Evolutionary conservation across 2,329 filamentous ascomycete species (phyloP).

Genomic region (Talaromyces piceae): DNA sequence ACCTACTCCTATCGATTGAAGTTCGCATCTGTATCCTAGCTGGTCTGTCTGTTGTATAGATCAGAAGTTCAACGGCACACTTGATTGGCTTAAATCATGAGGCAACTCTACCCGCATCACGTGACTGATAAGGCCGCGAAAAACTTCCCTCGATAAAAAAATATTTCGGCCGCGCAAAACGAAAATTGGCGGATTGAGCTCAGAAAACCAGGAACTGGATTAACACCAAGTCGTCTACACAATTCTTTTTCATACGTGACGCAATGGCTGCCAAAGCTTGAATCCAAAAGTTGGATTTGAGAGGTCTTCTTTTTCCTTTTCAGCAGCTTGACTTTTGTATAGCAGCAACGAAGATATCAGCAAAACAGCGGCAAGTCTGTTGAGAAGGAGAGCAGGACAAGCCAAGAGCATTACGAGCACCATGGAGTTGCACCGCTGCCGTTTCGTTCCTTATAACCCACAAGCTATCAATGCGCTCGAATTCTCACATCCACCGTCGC

Average conservation of each 20-base stretch:
- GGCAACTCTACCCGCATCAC: conserved; percentile 16
- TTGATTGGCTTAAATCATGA: not conserved
- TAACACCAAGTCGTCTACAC: not conserved
- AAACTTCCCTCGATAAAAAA: conserved; percentile 16
- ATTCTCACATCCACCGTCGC: conserved; percentile 68
- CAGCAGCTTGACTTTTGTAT: not conserved
- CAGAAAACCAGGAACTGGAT: not conserved
- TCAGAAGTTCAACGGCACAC: not conserved
- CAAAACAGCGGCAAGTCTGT: too few species aligned
- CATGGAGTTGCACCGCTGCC: conserved; percentile 96
- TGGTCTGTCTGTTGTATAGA: not conserved
- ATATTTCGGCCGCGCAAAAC: conserved; percentile 22
- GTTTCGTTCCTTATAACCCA: conserved; percentile 87
- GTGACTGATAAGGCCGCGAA: conserved; percentile 16
- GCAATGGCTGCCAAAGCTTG: conserved; percentile 10
- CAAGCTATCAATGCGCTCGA: conserved; percentile 90
- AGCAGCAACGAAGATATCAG: not conserved
- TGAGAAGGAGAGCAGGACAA: not conserved
- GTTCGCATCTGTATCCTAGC: too few species aligned
- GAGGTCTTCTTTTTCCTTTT: conserved; percentile 1
- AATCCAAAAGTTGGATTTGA: conserved; percentile 1
- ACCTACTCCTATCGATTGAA: too few species aligned
- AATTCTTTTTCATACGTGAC: not conserved
- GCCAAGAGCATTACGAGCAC: not conserved
- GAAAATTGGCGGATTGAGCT: conserved; percentile 3